These are phyloP conservation scores for Leishmania turanica DNA, from an alignment of 208 protist species.

Conservation along the genomic window DNA sequence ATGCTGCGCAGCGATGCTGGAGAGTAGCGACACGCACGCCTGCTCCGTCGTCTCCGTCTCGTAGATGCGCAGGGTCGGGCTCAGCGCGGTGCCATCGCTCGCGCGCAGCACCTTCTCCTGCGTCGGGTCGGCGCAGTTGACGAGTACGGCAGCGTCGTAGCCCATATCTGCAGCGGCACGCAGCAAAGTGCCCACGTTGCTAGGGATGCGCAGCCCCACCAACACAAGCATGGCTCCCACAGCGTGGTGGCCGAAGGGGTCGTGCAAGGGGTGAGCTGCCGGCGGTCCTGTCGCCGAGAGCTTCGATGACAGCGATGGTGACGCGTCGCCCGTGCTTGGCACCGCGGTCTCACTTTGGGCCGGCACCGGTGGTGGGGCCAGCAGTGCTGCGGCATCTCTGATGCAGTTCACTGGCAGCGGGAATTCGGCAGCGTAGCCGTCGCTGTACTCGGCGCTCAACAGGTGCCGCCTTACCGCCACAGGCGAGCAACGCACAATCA, in stretches of 20 bases:
- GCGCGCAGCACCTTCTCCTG: conserved; percentile 89
- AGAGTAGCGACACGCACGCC: conserved; percentile 55
- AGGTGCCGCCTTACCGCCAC: conserved; percentile 70
- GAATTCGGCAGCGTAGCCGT: conserved; percentile 86
- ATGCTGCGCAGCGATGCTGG: conserved; percentile 59
- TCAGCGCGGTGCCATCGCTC: conserved; percentile 72
- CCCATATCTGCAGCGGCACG: conserved; percentile 75
- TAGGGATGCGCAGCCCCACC: conserved; percentile 82
- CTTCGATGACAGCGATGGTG: neutral
- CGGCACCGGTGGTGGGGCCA: neutral
- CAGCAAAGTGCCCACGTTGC: conserved; percentile 79
- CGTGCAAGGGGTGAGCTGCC: conserved; percentile 1
- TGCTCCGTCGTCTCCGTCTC: conserved; percentile 27
- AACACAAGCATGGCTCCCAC: conserved; percentile 73
- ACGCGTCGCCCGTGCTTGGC: neutral
- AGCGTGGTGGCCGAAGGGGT: conserved; percentile 8
- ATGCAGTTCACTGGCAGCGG: conserved; percentile 32
- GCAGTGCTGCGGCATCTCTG: conserved; percentile 6
- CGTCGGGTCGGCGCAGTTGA: conserved; percentile 72
- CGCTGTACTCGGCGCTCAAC: conserved; percentile 77
- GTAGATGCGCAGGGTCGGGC: conserved; percentile 40
- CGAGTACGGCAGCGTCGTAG: conserved; percentile 71
- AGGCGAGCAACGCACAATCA: conserved; percentile 71
- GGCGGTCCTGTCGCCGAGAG: neutral
- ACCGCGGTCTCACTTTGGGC: neutral